Percentiles rank a stretch among this genome's conserved stretches.
Evolutionary conservation across 1,139 yeast species (phyloP).

Genomic region (Lodderomyces jiufengensis): DNA sequence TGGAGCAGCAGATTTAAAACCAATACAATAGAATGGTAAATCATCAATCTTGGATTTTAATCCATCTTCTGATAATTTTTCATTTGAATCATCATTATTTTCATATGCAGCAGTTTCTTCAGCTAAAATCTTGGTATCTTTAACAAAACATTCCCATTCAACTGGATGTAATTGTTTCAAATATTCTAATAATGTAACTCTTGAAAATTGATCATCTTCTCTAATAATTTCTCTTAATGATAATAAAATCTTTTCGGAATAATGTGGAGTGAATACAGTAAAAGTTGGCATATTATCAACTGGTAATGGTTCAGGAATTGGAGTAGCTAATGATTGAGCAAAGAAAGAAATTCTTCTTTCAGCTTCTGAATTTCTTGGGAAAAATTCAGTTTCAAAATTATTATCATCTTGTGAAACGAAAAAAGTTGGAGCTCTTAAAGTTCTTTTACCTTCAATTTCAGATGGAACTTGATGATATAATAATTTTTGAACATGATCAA

Average conservation of each 20-base stretch:
- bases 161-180: conserved; percentile 97
- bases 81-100: conserved; percentile 58
- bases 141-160: conserved; percentile 99
- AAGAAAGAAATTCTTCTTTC: conserved; percentile 99
- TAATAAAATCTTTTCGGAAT: conserved; percentile 91
- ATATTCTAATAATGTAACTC: conserved; percentile 93
- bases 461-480: conserved; percentile 97
- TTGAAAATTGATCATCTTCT: conserved; percentile 97
- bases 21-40: conserved; percentile 96
- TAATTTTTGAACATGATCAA: conserved; percentile 96
- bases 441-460: conserved; percentile 95
- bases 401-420: conserved; percentile 97
- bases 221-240: conserved; percentile 96
- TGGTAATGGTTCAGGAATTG: conserved; percentile 97
- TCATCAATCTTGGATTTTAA: conserved; percentile 92
- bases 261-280: conserved; percentile 96
- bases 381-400: conserved; percentile 89
- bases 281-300: conserved; percentile 99
- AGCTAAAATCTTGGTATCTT: conserved; percentile 96
- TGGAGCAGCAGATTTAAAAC: conserved; percentile 99
- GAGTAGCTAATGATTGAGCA: conserved; percentile 97
- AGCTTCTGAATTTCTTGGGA: conserved; percentile 95
- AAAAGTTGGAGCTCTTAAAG: conserved; percentile 97
- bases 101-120: conserved; percentile 93
- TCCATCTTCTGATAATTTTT: conserved; percentile 60